Percentiles rank a stretch among this genome's conserved stretches.
Evolutionary conservation across 768 basidiomycete genomes (phyloP).

Genomic region (Rhizopogon rudus): DNA sequence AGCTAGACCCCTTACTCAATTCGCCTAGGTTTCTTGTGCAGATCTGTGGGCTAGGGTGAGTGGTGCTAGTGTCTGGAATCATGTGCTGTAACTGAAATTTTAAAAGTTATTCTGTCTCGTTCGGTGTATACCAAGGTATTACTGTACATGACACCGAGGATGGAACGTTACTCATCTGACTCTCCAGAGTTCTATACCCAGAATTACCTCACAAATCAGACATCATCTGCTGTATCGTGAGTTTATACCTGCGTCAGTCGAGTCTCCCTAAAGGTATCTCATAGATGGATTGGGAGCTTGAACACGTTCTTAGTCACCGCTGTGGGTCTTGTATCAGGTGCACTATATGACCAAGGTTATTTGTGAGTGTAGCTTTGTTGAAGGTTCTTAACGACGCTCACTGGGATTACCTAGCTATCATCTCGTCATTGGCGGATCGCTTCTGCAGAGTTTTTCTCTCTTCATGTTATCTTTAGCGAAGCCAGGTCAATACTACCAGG

Average conservation of each 20-base stretch:
- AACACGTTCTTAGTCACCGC: slow-evolving; percentile 37
- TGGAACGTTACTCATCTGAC: background rate
- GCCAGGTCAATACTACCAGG: slow-evolving; percentile 40
- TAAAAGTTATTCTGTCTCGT: slow-evolving; percentile 27
- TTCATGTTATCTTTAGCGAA: slow-evolving; percentile 43
- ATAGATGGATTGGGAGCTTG: slow-evolving; percentile 41
- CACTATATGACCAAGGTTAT: slow-evolving; percentile 46
- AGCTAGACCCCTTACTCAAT: background rate
- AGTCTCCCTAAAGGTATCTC: background rate
- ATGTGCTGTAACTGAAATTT: background rate
- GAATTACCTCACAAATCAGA: slow-evolving; percentile 27
- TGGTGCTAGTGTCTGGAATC: background rate
- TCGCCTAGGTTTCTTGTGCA: slow-evolving; percentile 23
- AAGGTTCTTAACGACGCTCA: background rate
- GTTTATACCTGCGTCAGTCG: slow-evolving; percentile 1
- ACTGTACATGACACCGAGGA: background rate
- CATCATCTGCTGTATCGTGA: slow-evolving; percentile 32
- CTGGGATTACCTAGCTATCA: slow-evolving; percentile 28
- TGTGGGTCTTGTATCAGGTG: slow-evolving; percentile 35
- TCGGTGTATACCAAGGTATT: slow-evolving; percentile 37
- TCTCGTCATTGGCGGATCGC: slow-evolving; percentile 40
- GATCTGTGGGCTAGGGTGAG: slow-evolving; percentile 29
- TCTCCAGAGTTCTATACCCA: slow-evolving; percentile 33
- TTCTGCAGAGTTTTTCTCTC: slow-evolving; percentile 35
- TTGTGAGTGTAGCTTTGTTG: slow-evolving; percentile 28